Conservation (phyloP, 306 rosid genomes). For the Pterocarpus santalinus region DNA sequence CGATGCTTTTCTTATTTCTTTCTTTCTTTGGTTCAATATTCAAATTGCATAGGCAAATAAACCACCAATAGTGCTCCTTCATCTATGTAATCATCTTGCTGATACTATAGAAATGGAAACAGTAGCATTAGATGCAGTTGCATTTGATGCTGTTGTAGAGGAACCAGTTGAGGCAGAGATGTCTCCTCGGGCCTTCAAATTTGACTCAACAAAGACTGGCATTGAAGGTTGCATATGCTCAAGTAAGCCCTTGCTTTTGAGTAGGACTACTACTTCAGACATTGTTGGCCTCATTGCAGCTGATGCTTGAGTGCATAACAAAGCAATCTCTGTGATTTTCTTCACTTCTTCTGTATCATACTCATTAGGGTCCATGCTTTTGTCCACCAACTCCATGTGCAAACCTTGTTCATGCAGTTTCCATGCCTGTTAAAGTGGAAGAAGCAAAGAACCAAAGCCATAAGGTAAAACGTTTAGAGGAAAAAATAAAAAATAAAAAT, state of each 20-base stretch:
- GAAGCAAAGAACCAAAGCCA: not conserved
- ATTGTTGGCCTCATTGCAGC: slow-evolving; percentile 68
- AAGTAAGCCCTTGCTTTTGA: slow-evolving; percentile 53
- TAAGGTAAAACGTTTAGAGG: not conserved
- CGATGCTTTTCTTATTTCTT: too few species aligned
- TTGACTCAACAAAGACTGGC: slow-evolving; percentile 69
- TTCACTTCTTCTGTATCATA: slow-evolving; percentile 64
- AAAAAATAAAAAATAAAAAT: not conserved
- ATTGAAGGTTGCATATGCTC: slow-evolving; percentile 53
- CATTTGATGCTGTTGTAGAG: slow-evolving; percentile 57
- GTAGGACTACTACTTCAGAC: slow-evolving; percentile 68
- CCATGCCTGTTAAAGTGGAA: slow-evolving; percentile 60
- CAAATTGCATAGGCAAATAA: not conserved
- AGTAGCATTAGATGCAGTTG: slow-evolving; percentile 67
- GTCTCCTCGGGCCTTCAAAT: slow-evolving; percentile 45
- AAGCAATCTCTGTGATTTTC: slow-evolving; percentile 61
- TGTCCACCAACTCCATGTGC: slow-evolving; percentile 61
- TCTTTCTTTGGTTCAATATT: not conserved
- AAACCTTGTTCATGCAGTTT: slow-evolving; percentile 55
- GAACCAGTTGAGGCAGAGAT: slow-evolving; percentile 62
- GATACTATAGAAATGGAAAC: slow-evolving; percentile 55
- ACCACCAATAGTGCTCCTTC: not conserved
- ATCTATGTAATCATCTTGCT: slow-evolving; percentile 51
- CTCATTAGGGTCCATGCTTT: slow-evolving; percentile 55
- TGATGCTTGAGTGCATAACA: slow-evolving; percentile 72